Conservation (phyloP, 2,329 filamentous ascomycete species). For the Blastomyces parvus region DNA sequence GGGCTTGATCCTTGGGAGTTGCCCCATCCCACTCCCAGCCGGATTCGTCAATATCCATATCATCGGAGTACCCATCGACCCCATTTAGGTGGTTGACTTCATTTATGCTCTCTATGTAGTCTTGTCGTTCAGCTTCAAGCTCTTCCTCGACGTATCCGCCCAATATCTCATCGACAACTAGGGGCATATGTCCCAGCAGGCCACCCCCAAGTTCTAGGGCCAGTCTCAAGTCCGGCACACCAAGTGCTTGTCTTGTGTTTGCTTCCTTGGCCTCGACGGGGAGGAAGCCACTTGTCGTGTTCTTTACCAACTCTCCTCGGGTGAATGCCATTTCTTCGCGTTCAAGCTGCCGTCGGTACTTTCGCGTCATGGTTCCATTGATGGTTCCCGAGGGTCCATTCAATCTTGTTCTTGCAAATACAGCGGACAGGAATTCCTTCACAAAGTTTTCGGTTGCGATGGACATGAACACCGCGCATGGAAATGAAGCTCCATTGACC, state of each 20-base stretch:
- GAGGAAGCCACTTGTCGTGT: constrained; percentile 62
- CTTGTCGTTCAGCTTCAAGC: constrained; percentile 45
- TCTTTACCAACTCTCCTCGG: constrained; percentile 63
- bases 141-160: constrained; percentile 67
- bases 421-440: constrained; percentile 49
- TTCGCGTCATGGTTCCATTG: constrained; percentile 67
- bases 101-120: constrained; percentile 18
- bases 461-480: constrained; percentile 51
- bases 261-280: constrained; percentile 73
- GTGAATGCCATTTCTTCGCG: constrained; percentile 64
- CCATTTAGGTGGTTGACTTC: constrained; percentile 11
- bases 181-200: constrained; percentile 66
- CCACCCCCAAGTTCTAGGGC: constrained; percentile 66
- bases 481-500: constrained; percentile 42
- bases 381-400: constrained; percentile 56
- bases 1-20: constrained; percentile 27
- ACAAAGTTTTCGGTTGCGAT: constrained; percentile 54
- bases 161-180: constrained; percentile 60
- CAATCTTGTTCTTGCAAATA: constrained; percentile 46
- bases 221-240: constrained; percentile 68
- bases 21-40: constrained; percentile 34
- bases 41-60: constrained; percentile 35
- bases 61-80: constrained; percentile 22
- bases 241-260: constrained; percentile 59
- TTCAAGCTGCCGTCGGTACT: constrained; percentile 64